Evolutionary conservation across 2,329 filamentous ascomycete genomes (phyloP).

Genomic region (Hysterium pulicare): DNA sequence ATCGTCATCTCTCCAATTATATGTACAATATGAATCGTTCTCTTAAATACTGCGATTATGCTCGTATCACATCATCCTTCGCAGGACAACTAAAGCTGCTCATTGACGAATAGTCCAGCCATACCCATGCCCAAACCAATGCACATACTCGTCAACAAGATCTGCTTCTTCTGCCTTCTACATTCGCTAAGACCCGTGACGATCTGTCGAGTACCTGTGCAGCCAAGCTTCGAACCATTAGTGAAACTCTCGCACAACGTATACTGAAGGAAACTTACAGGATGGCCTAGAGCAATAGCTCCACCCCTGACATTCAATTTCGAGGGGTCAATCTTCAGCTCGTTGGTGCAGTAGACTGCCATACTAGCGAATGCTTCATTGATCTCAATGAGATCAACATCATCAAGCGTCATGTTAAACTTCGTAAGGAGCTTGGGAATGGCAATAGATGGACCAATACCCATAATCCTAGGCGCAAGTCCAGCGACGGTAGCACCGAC

Average conservation of each 20-base stretch:
- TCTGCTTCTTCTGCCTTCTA: constrained; percentile 81
- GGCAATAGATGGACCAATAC: constrained; percentile 73
- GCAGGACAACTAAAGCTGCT: constrained; percentile 54
- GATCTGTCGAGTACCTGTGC: constrained; percentile 75
- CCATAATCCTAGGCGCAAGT: constrained; percentile 92
- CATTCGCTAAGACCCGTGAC: constrained; percentile 87
- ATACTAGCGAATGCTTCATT: constrained; percentile 98
- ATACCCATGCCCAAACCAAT: constrained; percentile 66
- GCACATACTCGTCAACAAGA: constrained; percentile 89
- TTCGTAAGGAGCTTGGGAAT: constrained; percentile 79
- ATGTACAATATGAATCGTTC: no score
- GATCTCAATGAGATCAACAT: constrained; percentile 87
- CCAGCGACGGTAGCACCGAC: constrained; percentile 88
- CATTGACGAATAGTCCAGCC: constrained; percentile 64
- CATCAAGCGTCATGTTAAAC: constrained; percentile 72
- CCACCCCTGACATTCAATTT: constrained; percentile 82
- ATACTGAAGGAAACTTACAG: constrained; percentile 29
- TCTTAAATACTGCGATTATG: no score
- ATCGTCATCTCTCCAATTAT: no score
- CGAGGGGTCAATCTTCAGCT: constrained; percentile 63
- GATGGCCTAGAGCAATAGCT: constrained; percentile 79
- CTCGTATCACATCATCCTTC: no score
- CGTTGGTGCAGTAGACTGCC: constrained; percentile 83
- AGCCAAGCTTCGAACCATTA: constrained; percentile 56
- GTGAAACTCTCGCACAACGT: no score